A percentile compares a stretch with the other conserved stretches of the same genome.
These are phyloP conservation scores for Mucor saturninus DNA, from an alignment of 371 early-diverging fungal species.

Conservation along the genomic window DNA sequence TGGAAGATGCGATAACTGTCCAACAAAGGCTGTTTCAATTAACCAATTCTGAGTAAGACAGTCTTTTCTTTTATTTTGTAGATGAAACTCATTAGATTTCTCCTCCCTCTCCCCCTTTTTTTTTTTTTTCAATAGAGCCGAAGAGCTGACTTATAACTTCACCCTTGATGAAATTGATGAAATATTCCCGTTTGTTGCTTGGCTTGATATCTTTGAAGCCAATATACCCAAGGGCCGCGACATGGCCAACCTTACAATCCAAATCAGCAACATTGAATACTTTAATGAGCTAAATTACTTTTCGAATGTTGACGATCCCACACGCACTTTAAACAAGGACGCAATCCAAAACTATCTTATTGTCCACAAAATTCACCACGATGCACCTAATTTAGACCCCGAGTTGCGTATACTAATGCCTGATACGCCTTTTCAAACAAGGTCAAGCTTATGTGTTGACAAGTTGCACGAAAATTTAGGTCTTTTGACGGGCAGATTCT, in stretches of 20 bases:
- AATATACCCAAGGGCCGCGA: conserved; percentile 24
- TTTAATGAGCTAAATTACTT: conserved; percentile 24
- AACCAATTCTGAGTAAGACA: conserved; percentile 5
- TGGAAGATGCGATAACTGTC: conserved; percentile 51
- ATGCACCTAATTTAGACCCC: conserved; percentile 32
- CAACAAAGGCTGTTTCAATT: conserved; percentile 44
- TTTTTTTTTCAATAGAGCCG: neutral
- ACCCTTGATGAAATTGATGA: conserved; percentile 31
- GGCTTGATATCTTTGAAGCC: conserved; percentile 30
- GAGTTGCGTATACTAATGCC: conserved; percentile 45
- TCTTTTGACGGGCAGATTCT: conserved; percentile 38
- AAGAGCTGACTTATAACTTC: neutral
- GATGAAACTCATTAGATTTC: neutral
- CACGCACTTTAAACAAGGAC: conserved; percentile 24
- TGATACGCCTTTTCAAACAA: conserved; percentile 29
- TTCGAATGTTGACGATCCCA: conserved; percentile 23
- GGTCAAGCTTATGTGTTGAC: conserved; percentile 49
- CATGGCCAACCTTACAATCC: conserved; percentile 31
- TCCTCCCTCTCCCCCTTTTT: neutral
- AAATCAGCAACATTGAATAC: conserved; percentile 26
- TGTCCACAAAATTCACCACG: conserved; percentile 26
- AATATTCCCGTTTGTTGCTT: conserved; percentile 43
- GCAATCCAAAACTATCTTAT: conserved; percentile 44
- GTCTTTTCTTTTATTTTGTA: conserved; percentile 2
- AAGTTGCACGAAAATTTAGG: conserved; percentile 45